Base-by-base conservation (phyloP, 228 moss, liverwort and hornwort species). In the Sphagnum fallax region DNA sequence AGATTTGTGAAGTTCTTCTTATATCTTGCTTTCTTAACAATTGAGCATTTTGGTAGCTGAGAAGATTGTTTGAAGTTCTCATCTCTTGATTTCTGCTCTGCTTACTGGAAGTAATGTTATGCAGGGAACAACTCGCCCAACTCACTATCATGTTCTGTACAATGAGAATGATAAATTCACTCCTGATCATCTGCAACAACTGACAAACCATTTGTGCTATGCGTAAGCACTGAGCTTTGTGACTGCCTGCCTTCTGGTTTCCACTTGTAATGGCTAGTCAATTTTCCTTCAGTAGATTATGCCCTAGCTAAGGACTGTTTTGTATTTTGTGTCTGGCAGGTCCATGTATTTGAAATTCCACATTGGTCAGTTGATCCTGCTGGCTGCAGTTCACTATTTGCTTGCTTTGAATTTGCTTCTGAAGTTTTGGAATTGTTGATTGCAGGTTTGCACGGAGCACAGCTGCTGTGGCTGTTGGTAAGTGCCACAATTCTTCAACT, bases 141-240 rank as follows among this genome's bases (percentile, higher is more conserved):
- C 86, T 0, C 86, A 86, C 53, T 82, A 86, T 65, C 82, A 86
- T 49, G 77, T 86, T 5, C 64, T 82, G 18, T 80, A 82, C 16
- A 78, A 86, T 51, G 82, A 86, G 68, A 86, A 79, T 49, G 32
- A 32, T 32, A 79, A 79, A 4, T 82, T 82, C 60, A 64, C 77
- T 1, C 50, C 80, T 6, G 86, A 86, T 62, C 73, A 86, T 6
- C 8, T 86, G 50, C 82, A 86, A 71, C 72, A 77, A 5, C 67
- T 82, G 55, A 86, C 82, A 4, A 82, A 82, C 52, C 68, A 70
- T 52, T 73, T 86, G 5, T 80, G 86, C 68, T 86, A 86, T 73
- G 79, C 76, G 76, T 84, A 66, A 16, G 4, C 5, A 0, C 49
- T 47, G 52, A 9, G 14, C 51, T 61, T 53, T 48, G 16, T n/a